phyloP scores from a whole-genome alignment of 2,329 filamentous ascomycete species.

The Trichophyton schoenleinii region DNA sequence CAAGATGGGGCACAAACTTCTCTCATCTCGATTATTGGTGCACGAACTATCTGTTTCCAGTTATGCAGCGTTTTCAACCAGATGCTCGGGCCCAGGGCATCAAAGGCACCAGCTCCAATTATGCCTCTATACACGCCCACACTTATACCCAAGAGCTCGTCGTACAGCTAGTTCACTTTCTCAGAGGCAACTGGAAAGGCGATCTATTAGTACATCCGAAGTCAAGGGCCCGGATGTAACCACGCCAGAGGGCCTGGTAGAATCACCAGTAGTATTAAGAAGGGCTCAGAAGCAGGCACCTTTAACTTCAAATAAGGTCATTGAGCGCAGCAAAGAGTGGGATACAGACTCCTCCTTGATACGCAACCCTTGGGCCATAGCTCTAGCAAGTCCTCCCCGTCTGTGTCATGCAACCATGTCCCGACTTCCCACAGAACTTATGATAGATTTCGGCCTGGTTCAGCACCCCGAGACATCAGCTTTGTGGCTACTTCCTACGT shows the following conservation, averaged over 20 bases:
- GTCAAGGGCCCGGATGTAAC: not conserved
- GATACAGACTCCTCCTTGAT: conserved; percentile 15
- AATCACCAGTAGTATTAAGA: conserved; percentile 8
- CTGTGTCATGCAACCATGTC: conserved; percentile 23
- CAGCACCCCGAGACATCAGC: conserved; percentile 18
- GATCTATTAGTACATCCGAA: not conserved
- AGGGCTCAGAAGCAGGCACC: conserved; percentile 4
- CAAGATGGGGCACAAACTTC: too few relatives aligned
- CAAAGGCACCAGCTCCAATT: not conserved
- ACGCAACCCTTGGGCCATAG: conserved; percentile 31
- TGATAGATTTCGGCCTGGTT: conserved; percentile 28
- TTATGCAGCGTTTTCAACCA: not conserved
- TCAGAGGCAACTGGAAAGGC: not conserved
- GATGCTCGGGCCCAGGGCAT: not conserved
- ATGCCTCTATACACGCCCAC: not conserved
- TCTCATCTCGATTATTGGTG: too few relatives aligned
- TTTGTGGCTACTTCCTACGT: conserved; percentile 25
- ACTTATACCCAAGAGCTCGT: not conserved
- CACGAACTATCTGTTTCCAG: too few relatives aligned
- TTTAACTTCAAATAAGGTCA: conserved; percentile 11
- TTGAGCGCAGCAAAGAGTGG: conserved; percentile 16
- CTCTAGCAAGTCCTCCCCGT: conserved; percentile 27
- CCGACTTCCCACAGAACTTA: conserved; percentile 23
- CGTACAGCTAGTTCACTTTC: too few relatives aligned
- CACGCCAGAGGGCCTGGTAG: conserved; percentile 3